A percentile compares a stretch with the other conserved stretches of the same genome.
phyloP scores from a whole-genome alignment of 2,329 filamentous ascomycete species.

The Ilyonectria sp. region DNA sequence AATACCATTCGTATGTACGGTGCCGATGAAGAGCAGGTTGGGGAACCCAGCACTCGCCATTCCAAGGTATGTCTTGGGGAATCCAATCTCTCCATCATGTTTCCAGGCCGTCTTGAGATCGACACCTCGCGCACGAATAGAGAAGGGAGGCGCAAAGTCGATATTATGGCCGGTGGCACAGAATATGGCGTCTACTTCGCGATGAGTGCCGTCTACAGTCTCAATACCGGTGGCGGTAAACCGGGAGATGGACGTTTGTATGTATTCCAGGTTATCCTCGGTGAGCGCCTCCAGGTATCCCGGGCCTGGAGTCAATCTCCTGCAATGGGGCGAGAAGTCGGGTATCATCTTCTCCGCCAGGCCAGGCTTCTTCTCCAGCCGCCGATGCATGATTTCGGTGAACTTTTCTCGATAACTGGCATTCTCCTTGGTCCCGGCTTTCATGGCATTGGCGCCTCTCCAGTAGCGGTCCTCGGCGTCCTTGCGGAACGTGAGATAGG shows the following conservation, averaged over 20 bases:
- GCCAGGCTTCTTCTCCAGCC: background rate
- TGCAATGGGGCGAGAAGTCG: constrained; percentile 74
- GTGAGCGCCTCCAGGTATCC: constrained; percentile 77
- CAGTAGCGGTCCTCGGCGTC: too few species aligned
- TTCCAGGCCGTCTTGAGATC: background rate
- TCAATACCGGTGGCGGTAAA: background rate
- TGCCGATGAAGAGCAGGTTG: background rate
- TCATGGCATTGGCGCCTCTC: too few species aligned
- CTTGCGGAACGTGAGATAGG: too few species aligned
- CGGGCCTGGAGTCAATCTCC: constrained; percentile 74
- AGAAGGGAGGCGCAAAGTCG: background rate
- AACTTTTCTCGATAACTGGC: background rate
- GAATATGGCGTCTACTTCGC: background rate
- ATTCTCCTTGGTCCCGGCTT: background rate
- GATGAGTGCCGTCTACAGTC: background rate
- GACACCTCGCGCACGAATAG: background rate
- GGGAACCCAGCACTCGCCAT: background rate
- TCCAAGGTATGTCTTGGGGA: background rate
- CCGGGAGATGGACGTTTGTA: constrained; percentile 44
- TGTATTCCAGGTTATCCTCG: constrained; percentile 72
- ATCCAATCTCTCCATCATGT: background rate
- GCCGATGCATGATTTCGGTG: background rate
- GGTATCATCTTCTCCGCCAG: constrained; percentile 52
- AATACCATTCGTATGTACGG: background rate
- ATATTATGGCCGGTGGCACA: background rate